phyloP scores from a whole-genome alignment of 176 grass and related monocot genomes.

The Aegilops bicornis region DNA sequence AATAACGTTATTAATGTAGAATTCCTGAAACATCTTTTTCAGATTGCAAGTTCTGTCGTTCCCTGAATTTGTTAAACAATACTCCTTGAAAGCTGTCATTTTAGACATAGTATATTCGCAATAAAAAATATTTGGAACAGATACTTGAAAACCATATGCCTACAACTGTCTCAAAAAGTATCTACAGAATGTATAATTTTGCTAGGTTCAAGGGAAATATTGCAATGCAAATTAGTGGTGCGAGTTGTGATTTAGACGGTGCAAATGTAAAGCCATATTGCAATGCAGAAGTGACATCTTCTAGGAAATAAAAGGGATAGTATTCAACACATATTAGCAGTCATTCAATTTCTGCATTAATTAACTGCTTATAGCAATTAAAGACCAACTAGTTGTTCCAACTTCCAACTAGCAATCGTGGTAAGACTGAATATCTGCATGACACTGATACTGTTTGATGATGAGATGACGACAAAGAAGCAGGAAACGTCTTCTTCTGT shows the following conservation, averaged over 20 bases:
- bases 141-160: neutral
- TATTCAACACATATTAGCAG: constrained; percentile 22
- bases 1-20: constrained; percentile 47
- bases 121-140: neutral
- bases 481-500: neutral
- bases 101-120: neutral
- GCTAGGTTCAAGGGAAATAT: neutral
- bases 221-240: neutral
- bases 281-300: neutral
- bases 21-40: constrained; percentile 58
- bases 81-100: neutral
- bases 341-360: neutral
- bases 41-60: neutral
- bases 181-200: neutral
- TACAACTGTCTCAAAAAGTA: neutral
- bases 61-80: neutral
- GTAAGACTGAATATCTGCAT: constrained; percentile 2
- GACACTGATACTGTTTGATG: neutral
- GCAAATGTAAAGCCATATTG: neutral
- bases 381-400: constrained; percentile 23
- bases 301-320: neutral
- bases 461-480: neutral
- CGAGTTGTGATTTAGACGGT: neutral
- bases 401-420: neutral
- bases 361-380: neutral